Percentiles rank a stretch among this genome's conserved stretches.
These are phyloP conservation scores for Calonectria pseudoturangicola DNA, from an alignment of 2,329 filamentous ascomycete species.

Conservation along the genomic window DNA sequence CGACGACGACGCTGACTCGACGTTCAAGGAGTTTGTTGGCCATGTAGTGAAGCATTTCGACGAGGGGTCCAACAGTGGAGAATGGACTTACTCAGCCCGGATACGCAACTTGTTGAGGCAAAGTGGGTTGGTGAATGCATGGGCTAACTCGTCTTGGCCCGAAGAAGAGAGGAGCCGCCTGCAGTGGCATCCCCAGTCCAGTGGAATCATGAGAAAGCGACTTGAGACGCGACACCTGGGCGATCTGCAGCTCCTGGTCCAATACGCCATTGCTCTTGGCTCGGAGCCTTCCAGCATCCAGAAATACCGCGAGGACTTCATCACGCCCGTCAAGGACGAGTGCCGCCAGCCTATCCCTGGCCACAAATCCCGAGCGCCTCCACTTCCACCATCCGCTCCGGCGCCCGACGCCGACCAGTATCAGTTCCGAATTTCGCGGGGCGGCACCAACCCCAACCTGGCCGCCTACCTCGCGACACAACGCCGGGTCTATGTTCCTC, in stretches of 20 bases:
- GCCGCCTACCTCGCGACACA: conserved; percentile 61
- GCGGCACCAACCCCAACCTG: conserved; percentile 57
- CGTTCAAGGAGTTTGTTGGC: conserved; percentile 66
- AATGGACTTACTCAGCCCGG: conserved; percentile 66
- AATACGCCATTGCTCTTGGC: conserved; percentile 63
- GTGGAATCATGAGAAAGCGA: conserved; percentile 64
- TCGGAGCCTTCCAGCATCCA: conserved; percentile 55
- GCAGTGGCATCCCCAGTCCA: conserved; percentile 65
- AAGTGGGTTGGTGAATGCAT: conserved; percentile 59
- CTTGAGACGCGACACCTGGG: conserved; percentile 67
- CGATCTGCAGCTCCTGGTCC: conserved; percentile 62
- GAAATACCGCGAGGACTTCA: conserved; percentile 58
- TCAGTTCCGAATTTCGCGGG: conserved; percentile 62
- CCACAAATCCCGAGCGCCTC: conserved; percentile 56
- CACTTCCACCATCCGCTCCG: conserved; percentile 49
- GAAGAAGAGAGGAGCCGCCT: conserved; percentile 60
- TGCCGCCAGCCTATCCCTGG: conserved; percentile 60
- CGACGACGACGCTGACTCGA: conserved; percentile 62
- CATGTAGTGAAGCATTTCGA: conserved; percentile 70
- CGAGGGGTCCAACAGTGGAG: conserved; percentile 61
- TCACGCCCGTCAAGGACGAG: conserved; percentile 60
- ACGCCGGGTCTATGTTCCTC: conserved; percentile 57
- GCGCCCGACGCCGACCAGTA: conserved; percentile 58
- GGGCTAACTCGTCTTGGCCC: conserved; percentile 61
- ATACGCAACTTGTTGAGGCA: conserved; percentile 68